Conservation (phyloP, 805 yeast species). For the Pichia exigua region DNA sequence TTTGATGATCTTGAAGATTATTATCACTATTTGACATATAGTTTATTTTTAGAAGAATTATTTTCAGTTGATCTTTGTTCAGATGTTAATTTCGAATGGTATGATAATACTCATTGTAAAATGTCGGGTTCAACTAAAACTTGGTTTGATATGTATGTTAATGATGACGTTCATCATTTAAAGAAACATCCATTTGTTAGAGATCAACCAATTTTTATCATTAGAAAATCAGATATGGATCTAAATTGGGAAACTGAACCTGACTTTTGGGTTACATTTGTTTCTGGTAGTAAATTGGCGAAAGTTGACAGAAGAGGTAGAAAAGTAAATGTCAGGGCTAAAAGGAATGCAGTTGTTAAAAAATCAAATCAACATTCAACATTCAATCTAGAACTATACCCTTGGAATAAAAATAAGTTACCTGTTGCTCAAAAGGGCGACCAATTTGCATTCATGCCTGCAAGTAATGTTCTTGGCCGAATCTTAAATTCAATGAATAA, state of each 20-base stretch:
- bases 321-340: slow-evolving; percentile 9
- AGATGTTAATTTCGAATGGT: slow-evolving; percentile 35
- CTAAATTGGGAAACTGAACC: slow-evolving; percentile 14
- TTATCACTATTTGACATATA: slow-evolving; percentile 51
- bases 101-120: slow-evolving; percentile 26
- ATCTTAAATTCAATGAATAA: slow-evolving; percentile 60
- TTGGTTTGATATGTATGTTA: slow-evolving; percentile 40
- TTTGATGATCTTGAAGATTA: slow-evolving; percentile 46
- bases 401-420: slow-evolving; percentile 42
- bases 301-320: slow-evolving; percentile 24
- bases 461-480: slow-evolving; percentile 55
- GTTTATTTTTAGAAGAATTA: slow-evolving; percentile 56
- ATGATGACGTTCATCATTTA: slow-evolving; percentile 44
- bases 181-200: slow-evolving; percentile 53
- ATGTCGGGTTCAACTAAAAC: slow-evolving; percentile 37
- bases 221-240: slow-evolving; percentile 37
- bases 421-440: slow-evolving; percentile 24
- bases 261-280: slow-evolving; percentile 49
- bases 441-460: slow-evolving; percentile 42
- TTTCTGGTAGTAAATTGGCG: slow-evolving; percentile 33
- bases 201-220: slow-evolving; percentile 50
- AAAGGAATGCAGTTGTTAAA: slow-evolving; percentile 8
- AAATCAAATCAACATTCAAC: slow-evolving; percentile 16
- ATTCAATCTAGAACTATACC: slow-evolving; percentile 43
- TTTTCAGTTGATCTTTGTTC: slow-evolving; percentile 38